A percentile compares a stretch with the other conserved stretches of the same genome.
Conservation (phyloP, 306 rosid genomes). For the Dicorynia guianensis region DNA sequence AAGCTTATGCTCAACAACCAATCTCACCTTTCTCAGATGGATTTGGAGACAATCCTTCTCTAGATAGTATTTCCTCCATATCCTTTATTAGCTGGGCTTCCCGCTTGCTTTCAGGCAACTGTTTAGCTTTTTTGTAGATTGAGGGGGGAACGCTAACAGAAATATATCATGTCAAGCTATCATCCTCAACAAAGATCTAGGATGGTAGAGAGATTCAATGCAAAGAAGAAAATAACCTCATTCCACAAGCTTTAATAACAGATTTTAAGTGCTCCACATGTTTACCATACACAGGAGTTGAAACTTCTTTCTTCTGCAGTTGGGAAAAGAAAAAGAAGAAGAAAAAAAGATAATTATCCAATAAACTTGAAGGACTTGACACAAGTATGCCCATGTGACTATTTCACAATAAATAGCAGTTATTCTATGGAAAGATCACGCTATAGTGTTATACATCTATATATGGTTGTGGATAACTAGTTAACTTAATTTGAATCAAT, state of each 20-base stretch:
- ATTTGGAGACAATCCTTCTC: conserved; percentile 86
- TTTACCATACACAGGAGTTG: conserved; percentile 80
- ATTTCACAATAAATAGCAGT: conserved; percentile 17
- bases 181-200: conserved; percentile 39
- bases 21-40: conserved; percentile 87
- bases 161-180: conserved; percentile 39
- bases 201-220: conserved; percentile 28
- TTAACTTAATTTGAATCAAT: conserved; percentile 22
- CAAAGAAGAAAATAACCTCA: conserved; percentile 69
- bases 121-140: conserved; percentile 89
- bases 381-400: not conserved
- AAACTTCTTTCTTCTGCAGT: conserved; percentile 82
- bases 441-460: conserved; percentile 7
- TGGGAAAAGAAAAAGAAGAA: too few relatives aligned
- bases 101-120: conserved; percentile 82
- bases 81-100: conserved; percentile 81
- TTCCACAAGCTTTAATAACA: conserved; percentile 92
- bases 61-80: conserved; percentile 83
- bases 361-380: conserved; percentile 10
- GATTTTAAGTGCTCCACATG: conserved; percentile 90
- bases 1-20: conserved; percentile 27
- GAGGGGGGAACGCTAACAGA: conserved; percentile 76
- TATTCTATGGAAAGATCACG: conserved; percentile 31
- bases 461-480: conserved; percentile 16
- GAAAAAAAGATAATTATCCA: conserved; percentile 14